A percentile compares a stretch with the other conserved stretches of the same genome.
These are phyloP conservation scores for Nymphaea colorata DNA, from an alignment of 164 flowering plant genomes.

Conservation along the genomic window DNA sequence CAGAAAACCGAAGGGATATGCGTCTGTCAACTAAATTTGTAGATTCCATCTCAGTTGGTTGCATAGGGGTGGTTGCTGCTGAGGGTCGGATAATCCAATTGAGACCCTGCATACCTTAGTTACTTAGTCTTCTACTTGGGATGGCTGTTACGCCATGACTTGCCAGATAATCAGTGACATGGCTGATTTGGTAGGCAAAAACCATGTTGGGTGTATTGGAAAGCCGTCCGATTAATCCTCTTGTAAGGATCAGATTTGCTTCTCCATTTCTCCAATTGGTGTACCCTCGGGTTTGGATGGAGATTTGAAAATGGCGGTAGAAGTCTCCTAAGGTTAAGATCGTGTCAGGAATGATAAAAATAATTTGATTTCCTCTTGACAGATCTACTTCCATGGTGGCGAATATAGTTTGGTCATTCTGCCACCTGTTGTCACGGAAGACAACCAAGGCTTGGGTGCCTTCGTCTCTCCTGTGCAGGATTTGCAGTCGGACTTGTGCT, in stretches of 20 bases:
- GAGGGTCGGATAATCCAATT: no score
- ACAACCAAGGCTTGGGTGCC: background rate
- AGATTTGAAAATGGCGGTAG: background rate
- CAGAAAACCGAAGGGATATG: no score
- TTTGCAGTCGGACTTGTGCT: background rate
- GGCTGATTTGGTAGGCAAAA: no score
- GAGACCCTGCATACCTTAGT: no score
- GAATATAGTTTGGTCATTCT: background rate
- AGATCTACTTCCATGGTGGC: constrained; percentile 5
- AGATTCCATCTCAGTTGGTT: no score
- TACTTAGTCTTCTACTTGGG: no score
- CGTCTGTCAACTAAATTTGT: no score
- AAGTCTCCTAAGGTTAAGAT: background rate
- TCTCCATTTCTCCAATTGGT: background rate
- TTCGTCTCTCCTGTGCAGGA: background rate
- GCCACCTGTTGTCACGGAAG: background rate
- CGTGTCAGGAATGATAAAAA: background rate
- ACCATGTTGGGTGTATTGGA: no score
- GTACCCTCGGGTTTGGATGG: background rate
- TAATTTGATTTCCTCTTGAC: background rate
- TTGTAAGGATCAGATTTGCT: background rate
- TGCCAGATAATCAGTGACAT: no score
- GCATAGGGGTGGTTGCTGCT: no score
- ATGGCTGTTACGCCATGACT: no score
- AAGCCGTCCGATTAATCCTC: background rate